Base-by-base conservation (phyloP, 331 rosid genomes). In the Acacia concinna region DNA sequence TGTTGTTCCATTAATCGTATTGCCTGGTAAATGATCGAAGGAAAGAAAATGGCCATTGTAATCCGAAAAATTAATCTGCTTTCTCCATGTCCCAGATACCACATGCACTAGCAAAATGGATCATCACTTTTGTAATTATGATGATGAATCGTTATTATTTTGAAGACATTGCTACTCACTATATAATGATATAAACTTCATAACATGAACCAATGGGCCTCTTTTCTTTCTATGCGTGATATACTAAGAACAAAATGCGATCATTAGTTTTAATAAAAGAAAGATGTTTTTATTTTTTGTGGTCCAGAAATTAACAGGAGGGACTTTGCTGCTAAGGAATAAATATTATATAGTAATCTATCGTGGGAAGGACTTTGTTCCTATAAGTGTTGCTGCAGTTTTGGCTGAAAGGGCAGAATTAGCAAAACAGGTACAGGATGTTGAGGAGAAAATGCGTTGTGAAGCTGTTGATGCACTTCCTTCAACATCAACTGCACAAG, bases 331-430 rank as follows among this genome's bases (percentile, higher is more conserved):
- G 62, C 91, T 96, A 73, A 87, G 99, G 86, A 96, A 90, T 85
- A 93, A 96, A 80, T 96, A 86, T 83, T 88, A 83, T 87, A 93
- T 96, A 74, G 97, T 96, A 82, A 87, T 93, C 43, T 96, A 87
- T 85, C 97, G 98, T 5, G 98, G 98, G 49, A 96, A 91, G 81
- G 99, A 96, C 85, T 96, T 96, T 72, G 82, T 96, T 71, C 97
- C 99, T 81, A 86, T 95, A 72, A 84, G 85, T 77, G 95, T 93
- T 70, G 97, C 97, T 59, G 59, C 90, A 75, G 88, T 85, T 82
- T 81, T 96, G 83, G 87, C 92, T 51, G 95, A 91, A 89, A 93
- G 99, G 86, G 90, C 83, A 85, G 91, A 91, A 75, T 71, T 90
- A 78, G 76, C 91, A 1, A 96, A 90, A 80, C 89, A 85, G 64